A percentile compares a stretch with the other conserved stretches of the same genome.
These are phyloP conservation scores for Sherardia arvensis DNA, from an alignment of 257 asterid genomes.

Conservation along the genomic window DNA sequence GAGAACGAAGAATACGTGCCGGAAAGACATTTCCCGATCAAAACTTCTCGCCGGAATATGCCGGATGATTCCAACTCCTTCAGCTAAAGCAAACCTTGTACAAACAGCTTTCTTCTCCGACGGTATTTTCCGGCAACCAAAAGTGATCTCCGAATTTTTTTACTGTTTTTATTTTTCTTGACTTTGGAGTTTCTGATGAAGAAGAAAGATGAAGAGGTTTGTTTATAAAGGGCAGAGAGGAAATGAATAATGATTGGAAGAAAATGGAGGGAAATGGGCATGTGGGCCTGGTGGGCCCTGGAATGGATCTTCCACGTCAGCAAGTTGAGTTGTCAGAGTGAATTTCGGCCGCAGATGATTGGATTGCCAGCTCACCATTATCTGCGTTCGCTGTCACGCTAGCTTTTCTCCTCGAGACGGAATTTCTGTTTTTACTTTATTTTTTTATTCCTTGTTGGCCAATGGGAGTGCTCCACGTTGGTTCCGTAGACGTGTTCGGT, in stretches of 20 bases:
- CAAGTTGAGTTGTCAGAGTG: slow-evolving; percentile 21
- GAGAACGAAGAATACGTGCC: slow-evolving; percentile 36
- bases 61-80: not conserved
- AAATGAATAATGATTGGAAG: slow-evolving; percentile 16
- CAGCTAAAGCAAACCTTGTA: not conserved
- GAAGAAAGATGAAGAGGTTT: not conserved
- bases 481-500: not conserved
- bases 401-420: not conserved
- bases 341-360: slow-evolving; percentile 32
- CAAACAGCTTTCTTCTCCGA: no score
- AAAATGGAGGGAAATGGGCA: slow-evolving; percentile 11
- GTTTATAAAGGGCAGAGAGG: not conserved
- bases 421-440: not conserved
- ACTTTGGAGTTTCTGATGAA: not conserved
- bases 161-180: not conserved
- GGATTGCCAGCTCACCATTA: slow-evolving; percentile 46
- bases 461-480: not conserved
- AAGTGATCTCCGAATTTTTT: not conserved
- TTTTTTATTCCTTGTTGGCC: not conserved
- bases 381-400: slow-evolving; percentile 7
- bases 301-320: slow-evolving; percentile 36
- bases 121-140: not conserved
- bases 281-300: slow-evolving; percentile 5
- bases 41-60: not conserved
- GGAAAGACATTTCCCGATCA: slow-evolving; percentile 21